Percentiles rank a stretch among this genome's conserved stretches.
phyloP scores from a whole-genome alignment of 495 filamentous ascomycete genomes.

The Viridothelium virens region DNA sequence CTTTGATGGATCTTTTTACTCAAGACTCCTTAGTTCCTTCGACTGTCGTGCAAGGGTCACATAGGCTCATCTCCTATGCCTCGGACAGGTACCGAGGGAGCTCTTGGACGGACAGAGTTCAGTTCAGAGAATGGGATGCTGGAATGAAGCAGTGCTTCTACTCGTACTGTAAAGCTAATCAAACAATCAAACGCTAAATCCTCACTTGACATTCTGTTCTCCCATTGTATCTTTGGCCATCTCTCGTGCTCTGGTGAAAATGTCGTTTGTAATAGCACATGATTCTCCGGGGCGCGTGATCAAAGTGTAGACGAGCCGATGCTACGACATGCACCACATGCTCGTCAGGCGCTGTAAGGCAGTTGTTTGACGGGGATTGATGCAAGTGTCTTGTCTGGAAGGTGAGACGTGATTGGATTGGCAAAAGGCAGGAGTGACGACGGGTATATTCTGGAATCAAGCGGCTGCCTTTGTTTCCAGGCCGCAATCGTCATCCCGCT shows the following conservation, averaged over 20 bases:
- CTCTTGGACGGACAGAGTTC: conserved; percentile 28
- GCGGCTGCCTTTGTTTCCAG: conserved; percentile 1
- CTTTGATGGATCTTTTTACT: not conserved
- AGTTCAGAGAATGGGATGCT: conserved; percentile 43
- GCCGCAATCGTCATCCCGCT: conserved; percentile 12
- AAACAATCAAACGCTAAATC: conserved; percentile 19
- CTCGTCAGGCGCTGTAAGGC: not conserved
- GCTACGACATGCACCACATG: no score
- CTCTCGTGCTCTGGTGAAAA: no score
- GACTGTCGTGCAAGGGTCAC: not conserved
- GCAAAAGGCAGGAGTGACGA: not conserved
- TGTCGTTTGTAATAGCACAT: no score
- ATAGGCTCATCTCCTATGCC: conserved; percentile 47
- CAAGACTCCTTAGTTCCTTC: not conserved
- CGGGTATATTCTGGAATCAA: not conserved
- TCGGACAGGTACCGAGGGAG: conserved; percentile 42
- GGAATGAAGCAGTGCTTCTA: conserved; percentile 37
- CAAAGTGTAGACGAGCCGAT: not conserved
- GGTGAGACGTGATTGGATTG: conserved; percentile 8
- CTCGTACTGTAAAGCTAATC: conserved; percentile 30
- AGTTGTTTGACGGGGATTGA: not conserved
- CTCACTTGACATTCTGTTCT: not conserved
- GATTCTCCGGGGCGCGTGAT: not conserved
- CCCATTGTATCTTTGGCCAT: no score
- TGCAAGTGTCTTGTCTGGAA: not conserved